Conservation (phyloP, 2,329 filamentous ascomycete genomes). For the Simplicillium aogashimaense region DNA sequence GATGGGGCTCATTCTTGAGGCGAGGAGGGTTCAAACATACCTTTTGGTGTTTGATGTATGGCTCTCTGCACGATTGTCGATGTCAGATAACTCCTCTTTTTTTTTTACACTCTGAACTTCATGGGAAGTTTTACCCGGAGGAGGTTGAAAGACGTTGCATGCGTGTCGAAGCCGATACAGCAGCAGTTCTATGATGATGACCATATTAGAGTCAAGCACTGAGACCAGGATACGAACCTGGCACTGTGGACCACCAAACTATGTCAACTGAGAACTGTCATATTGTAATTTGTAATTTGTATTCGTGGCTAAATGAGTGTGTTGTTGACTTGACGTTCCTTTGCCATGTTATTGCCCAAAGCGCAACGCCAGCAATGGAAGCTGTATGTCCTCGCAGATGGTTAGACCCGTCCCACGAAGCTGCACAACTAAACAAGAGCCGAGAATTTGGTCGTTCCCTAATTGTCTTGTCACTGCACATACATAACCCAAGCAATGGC, state of each 20-base stretch:
- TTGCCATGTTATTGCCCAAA: too few species aligned
- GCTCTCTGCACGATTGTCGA: constrained; percentile 4
- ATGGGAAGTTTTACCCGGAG: constrained; percentile 6
- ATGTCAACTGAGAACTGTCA: constrained; percentile 4
- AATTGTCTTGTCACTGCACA: too few species aligned
- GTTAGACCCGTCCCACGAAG: too few species aligned
- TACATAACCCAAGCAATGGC: too few species aligned
- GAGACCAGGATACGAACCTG: constrained; percentile 6
- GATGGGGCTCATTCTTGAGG: constrained; percentile 99
- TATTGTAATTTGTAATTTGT: too few species aligned
- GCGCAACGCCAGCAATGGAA: too few species aligned
- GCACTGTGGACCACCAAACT: constrained; percentile 7
- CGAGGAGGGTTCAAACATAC: constrained; percentile 60
- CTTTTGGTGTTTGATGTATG: constrained; percentile 2
- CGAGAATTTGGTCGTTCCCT: too few species aligned
- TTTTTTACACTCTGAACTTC: constrained; percentile 12
- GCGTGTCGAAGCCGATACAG: constrained; percentile 1
- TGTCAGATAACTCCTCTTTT: constrained; percentile 8
- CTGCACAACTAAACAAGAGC: too few species aligned
- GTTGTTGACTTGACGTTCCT: too few species aligned
- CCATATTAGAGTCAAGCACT: constrained; percentile 15
- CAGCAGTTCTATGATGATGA: constrained; percentile 13
- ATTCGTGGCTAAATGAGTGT: too few species aligned
- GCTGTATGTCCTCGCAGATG: too few species aligned
- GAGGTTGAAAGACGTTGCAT: background rate